A percentile compares a stretch with the other conserved stretches of the same genome.
Conservation (phyloP, 257 asterid genomes). For the Paraleonurus japonicus region DNA sequence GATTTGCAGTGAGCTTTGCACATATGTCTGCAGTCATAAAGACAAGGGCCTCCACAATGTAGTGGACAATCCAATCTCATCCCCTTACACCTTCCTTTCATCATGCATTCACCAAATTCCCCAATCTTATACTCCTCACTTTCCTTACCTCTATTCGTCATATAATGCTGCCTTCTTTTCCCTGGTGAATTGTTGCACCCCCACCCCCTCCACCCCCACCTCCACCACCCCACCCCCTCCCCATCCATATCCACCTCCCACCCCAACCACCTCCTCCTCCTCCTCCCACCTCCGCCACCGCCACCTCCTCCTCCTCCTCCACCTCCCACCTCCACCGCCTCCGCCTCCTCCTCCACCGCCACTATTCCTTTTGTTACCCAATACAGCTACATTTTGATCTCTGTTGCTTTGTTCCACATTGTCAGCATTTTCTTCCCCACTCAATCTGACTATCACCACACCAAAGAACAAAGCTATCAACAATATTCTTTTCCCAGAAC, state of each 20-base stretch:
- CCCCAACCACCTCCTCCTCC: constrained; percentile 33
- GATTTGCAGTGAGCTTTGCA: constrained; percentile 35
- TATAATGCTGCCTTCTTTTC: not conserved
- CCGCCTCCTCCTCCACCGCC: not conserved
- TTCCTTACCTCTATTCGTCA: not conserved
- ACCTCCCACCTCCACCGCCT: constrained; percentile 25
- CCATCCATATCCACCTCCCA: constrained; percentile 27
- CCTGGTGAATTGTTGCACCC: constrained; percentile 15
- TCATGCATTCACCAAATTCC: constrained; percentile 30
- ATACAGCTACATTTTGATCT: not conserved
- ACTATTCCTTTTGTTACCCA: constrained; percentile 12
- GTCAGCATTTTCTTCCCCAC: constrained; percentile 22
- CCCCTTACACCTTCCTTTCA: constrained; percentile 28
- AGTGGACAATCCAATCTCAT: constrained; percentile 35
- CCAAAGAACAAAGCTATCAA: constrained; percentile 19
- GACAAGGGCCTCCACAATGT: constrained; percentile 29
- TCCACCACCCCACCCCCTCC: constrained; percentile 25
- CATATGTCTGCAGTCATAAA: constrained; percentile 28
- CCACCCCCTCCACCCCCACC: constrained; percentile 24
- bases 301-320: constrained; percentile 24
- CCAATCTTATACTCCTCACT: constrained; percentile 21
- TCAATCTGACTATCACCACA: constrained; percentile 15
- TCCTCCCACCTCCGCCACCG: constrained; percentile 1
- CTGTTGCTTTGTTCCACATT: not conserved
- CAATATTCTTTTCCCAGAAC: not conserved